Evolutionary conservation across 2,329 filamentous ascomycete genomes (phyloP).

Genomic region (Stagonosporopsis chrysanthemi): DNA sequence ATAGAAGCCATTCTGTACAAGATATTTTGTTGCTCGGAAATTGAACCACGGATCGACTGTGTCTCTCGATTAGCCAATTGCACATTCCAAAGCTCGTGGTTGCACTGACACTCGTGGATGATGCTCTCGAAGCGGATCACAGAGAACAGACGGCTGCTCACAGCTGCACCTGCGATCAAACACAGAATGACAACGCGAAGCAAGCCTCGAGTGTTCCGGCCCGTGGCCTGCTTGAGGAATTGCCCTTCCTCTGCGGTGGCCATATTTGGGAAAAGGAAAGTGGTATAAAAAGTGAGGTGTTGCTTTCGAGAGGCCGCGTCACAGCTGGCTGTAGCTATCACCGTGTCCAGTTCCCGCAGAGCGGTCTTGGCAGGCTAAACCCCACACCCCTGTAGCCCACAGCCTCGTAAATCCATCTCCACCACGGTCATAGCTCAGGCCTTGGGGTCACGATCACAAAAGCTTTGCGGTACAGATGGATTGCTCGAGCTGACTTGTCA

Average conservation of each 20-base stretch:
- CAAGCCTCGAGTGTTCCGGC: slow-evolving; percentile 81
- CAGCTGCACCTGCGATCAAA: slow-evolving; percentile 88
- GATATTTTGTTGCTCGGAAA: slow-evolving; percentile 97
- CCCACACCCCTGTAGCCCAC: slow-evolving; percentile 23
- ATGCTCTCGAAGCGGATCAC: slow-evolving; percentile 99
- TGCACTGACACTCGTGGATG: slow-evolving; percentile 93
- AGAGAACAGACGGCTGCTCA: slow-evolving; percentile 94
- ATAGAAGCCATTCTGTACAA: slow-evolving; percentile 96
- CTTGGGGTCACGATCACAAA: neutral
- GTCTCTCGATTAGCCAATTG: slow-evolving; percentile 38
- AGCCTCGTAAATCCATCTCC: neutral
- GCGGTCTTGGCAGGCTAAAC: slow-evolving; percentile 8
- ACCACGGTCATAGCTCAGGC: neutral
- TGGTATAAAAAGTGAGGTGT: slow-evolving; percentile 37
- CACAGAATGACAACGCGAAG: slow-evolving; percentile 88
- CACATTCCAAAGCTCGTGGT: slow-evolving; percentile 10
- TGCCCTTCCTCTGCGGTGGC: slow-evolving; percentile 50
- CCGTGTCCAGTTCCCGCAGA: slow-evolving; percentile 26
- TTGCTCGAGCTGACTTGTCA: neutral
- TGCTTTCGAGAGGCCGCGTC: slow-evolving; percentile 45
- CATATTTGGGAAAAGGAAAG: slow-evolving; percentile 43
- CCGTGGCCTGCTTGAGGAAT: slow-evolving; percentile 79
- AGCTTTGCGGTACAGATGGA: neutral
- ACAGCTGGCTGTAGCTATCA: slow-evolving; percentile 45
- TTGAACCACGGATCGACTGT: slow-evolving; percentile 99